These are phyloP conservation scores for Saussurea involucrata DNA, from an alignment of 129 eudicot species.

Conservation along the genomic window DNA sequence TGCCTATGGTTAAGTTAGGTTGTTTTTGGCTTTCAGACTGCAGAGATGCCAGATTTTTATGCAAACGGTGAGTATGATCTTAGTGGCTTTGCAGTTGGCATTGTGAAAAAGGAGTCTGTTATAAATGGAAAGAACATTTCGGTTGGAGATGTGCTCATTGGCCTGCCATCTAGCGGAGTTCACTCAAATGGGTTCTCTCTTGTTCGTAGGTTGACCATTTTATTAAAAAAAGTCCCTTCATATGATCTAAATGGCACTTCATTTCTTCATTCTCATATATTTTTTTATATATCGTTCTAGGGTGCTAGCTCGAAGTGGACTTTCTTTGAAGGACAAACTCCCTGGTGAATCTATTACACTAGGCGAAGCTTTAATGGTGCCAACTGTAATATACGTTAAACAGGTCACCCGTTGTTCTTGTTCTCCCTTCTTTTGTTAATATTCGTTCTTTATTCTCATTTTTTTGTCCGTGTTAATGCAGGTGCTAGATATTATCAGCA, in stretches of 20 bases:
- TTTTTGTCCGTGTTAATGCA: not conserved
- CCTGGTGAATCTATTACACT: constrained; percentile 49
- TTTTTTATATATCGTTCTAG: constrained; percentile 43
- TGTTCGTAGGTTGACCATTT: constrained; percentile 58
- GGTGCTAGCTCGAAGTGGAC: constrained; percentile 54
- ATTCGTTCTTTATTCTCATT: not conserved
- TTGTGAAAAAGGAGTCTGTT: constrained; percentile 63
- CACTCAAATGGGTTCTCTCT: constrained; percentile 86
- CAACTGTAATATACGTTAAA: constrained; percentile 69
- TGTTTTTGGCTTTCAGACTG: constrained; percentile 46
- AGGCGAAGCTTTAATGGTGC: constrained; percentile 74
- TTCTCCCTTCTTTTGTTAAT: not conserved
- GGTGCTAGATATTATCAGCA: constrained; percentile 74
- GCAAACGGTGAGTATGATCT: constrained; percentile 74
- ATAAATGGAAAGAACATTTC: constrained; percentile 61
- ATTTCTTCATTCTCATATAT: constrained; percentile 13
- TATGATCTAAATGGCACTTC: not conserved
- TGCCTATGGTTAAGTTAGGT: not conserved
- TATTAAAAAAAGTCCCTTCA: not conserved
- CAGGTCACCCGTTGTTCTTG: constrained; percentile 35
- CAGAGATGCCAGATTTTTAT: constrained; percentile 82
- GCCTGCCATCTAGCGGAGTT: constrained; percentile 81
- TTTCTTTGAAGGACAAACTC: constrained; percentile 54
- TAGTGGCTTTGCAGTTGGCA: constrained; percentile 80
- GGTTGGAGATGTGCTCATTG: constrained; percentile 66